These are phyloP conservation scores for Fimicolochytrium jonesii DNA, from an alignment of 192 early-diverging fungal genomes.

Conservation along the genomic window DNA sequence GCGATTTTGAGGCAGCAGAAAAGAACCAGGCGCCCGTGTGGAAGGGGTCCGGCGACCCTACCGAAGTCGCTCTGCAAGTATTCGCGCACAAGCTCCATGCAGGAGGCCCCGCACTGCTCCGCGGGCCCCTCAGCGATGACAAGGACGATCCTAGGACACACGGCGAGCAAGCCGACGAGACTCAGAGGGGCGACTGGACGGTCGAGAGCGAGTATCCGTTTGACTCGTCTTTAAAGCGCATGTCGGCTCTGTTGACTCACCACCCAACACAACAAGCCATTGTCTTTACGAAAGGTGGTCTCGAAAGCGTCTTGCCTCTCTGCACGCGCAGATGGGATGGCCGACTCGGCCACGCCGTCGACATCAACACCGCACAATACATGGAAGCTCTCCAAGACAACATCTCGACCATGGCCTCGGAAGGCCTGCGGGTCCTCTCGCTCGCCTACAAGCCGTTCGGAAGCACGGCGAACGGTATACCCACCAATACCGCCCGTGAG, in stretches of 20 bases:
- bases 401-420: slow-evolving; percentile 59
- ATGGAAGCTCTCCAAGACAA: slow-evolving; percentile 39
- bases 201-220: slow-evolving; percentile 31
- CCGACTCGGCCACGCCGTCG: no score
- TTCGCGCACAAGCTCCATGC: slow-evolving; percentile 24
- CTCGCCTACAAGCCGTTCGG: slow-evolving; percentile 24
- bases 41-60: slow-evolving; percentile 30
- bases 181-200: slow-evolving; percentile 8
- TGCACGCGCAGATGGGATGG: slow-evolving; percentile 22
- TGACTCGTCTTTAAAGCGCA: slow-evolving; percentile 29
- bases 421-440: slow-evolving; percentile 69
- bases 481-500: slow-evolving; percentile 34
- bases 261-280: background rate
- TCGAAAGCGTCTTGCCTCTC: background rate
- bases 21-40: no score
- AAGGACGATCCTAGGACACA: no score
- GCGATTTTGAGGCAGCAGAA: no score
- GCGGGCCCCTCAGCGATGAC: background rate
- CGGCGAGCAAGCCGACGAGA: no score
- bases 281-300: slow-evolving; percentile 5
- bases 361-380: no score
- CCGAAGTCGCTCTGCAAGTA: slow-evolving; percentile 32
- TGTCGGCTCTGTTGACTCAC: slow-evolving; percentile 28
- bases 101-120: slow-evolving; percentile 7
- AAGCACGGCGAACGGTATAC: background rate